Evolutionary conservation across 768 basidiomycete species (phyloP).

Genomic region (Tricholoma saponaceum): DNA sequence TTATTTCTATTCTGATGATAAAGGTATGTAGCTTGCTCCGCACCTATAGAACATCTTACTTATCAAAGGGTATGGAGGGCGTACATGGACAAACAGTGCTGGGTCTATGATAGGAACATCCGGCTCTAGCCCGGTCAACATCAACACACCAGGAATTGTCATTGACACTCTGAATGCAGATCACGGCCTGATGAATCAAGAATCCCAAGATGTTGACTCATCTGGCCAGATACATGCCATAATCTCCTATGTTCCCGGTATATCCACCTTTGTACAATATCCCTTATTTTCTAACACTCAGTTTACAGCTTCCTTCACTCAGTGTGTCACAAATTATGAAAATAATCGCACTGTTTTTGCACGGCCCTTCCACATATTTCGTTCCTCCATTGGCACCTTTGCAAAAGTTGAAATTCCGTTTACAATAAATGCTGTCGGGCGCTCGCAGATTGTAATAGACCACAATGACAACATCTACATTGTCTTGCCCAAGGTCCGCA

Average conservation of each 20-base stretch:
- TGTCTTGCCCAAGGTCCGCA: constrained; percentile 36
- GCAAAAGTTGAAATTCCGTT: constrained; percentile 46
- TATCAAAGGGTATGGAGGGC: no score
- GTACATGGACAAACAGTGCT: constrained; percentile 42
- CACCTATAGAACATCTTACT: no score
- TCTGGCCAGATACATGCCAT: constrained; percentile 40
- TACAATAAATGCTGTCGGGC: constrained; percentile 37
- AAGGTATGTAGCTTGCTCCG: constrained; percentile 22
- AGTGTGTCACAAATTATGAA: constrained; percentile 42
- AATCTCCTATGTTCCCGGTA: constrained; percentile 47
- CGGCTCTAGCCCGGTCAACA: constrained; percentile 36
- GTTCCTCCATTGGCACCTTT: constrained; percentile 34
- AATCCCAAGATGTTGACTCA: constrained; percentile 44
- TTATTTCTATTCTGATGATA: constrained; percentile 44
- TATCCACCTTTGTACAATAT: neutral
- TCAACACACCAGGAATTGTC: constrained; percentile 40
- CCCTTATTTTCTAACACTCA: neutral
- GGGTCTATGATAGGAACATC: constrained; percentile 35
- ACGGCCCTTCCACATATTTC: constrained; percentile 40
- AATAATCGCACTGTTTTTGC: constrained; percentile 31
- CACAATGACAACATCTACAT: constrained; percentile 39
- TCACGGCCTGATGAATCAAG: constrained; percentile 51
- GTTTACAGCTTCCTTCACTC: constrained; percentile 37
- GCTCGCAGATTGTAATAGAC: constrained; percentile 44
- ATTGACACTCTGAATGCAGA: constrained; percentile 42